Evolutionary conservation across 2,329 filamentous ascomycete species (phyloP), one percentile per base, ranked within the genome.

Genomic region (Sporothrix schenckii): DNA sequence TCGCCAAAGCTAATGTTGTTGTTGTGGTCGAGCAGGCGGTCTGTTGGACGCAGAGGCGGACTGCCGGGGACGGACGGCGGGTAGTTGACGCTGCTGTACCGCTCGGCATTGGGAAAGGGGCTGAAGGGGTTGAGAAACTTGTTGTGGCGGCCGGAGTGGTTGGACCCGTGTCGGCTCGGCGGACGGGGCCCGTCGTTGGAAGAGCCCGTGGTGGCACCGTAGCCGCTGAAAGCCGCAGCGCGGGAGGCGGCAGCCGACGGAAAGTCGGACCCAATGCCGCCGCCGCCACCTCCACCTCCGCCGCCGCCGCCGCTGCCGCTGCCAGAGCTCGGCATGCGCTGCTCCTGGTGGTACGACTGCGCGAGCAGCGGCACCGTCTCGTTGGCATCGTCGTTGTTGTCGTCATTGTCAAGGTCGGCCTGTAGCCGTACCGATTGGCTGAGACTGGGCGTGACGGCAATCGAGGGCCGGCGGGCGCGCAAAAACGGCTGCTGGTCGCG

Each of bases 51-150:
- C 70, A 88, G 80, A 1, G 79, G 79, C 2, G 89, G 89, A 9
- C 87, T 88, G 0, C 86, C 87, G 2, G 89, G 89, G 60, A 91
- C 83, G 0, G 89, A 91, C 0, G 89, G 89, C 3, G 89, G 89
- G 72, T 91, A 88, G 75, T 91, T 91, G 72, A 91, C 80, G 79
- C 90, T 87, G 75, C 88, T 89, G 70, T 80, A 89, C 70, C 80
- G 80, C 41, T 88, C 85, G 72, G 78, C 76, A 66, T 76, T 75
- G 10, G 72, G 24, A 75, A 56, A 75, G 77, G 70, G 16, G 65
- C 52, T 27, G 27, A 76, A 74, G 1, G 78, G 77, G 13, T 69
- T 74, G 30, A 77, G 73, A 14, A 76, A 75, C 49, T 76, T 80
- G 73, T 79, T 84, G 67, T 79, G 83, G 44, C 79, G 82, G 27